Evolutionary conservation across 495 filamentous ascomycete genomes (phyloP), one percentile per base, ranked within the genome.

Genomic region (Penicillium coffeae): DNA sequence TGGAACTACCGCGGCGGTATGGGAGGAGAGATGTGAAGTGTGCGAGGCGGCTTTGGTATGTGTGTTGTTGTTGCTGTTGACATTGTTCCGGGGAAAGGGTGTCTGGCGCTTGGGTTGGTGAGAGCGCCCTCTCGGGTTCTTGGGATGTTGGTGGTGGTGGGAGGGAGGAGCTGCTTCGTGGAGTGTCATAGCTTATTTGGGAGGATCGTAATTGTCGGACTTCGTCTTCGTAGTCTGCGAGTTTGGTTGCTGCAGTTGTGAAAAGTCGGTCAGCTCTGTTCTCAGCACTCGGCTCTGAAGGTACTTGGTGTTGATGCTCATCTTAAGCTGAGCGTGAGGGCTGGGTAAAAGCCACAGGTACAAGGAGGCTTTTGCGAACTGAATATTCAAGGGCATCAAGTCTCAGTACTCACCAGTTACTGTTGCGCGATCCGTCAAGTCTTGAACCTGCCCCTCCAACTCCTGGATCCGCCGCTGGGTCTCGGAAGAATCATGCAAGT

Each of bases 151-250:
- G 64, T 21, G 64, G 62, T 50, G 60, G 39, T 27, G 72, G 65
- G 38, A 60, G 50, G 3, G 66, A 69, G 38, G 61, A 54, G 39
- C 59, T 60, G 38, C 58, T 69, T 45, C 59, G 52, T 4, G 62
- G 54, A 38, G 48, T 59, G 34, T 62, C 47, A 34, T 60, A 51
- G 42, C 48, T 49, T 53, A 8, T 35, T 69, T 74, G 52, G 19
- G 78, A 34, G 18, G 54, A 63, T 55, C 83, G 82, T 43, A 90
- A 76, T 25, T 76, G 76, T 48, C 77, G 78, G 7, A 95, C 69
- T 68, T 95, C 89, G 64, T 94, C 88, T 78, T 98, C 93, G 78
- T 96, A 96, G 72, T 95, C 88, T 60, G 90, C 87, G 67, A 90
- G 83, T 73, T 89, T 87, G 70, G 90, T 84, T 47, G 75, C 79